Evolutionary conservation across 1,139 yeast genomes (phyloP).

Genomic region (Yamadazyma dendronema): DNA sequence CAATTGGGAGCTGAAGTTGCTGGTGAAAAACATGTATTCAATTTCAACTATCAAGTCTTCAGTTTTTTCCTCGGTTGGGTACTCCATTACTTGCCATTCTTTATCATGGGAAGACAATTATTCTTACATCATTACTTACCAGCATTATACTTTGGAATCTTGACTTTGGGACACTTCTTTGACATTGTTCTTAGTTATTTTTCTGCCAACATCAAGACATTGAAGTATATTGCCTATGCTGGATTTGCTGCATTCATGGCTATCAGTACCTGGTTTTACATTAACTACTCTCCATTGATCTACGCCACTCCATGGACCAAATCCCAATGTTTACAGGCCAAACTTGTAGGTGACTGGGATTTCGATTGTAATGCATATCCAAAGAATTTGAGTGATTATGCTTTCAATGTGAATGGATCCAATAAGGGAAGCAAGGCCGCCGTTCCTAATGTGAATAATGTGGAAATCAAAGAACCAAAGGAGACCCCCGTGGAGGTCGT

Average conservation of each 20-base stretch:
- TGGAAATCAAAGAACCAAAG: constrained; percentile 22
- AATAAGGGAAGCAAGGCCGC: constrained; percentile 8
- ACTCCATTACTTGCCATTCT: constrained; percentile 82
- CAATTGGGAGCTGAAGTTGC: constrained; percentile 60
- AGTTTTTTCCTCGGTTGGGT: constrained; percentile 79
- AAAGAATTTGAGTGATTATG: constrained; percentile 26
- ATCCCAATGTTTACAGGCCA: constrained; percentile 58
- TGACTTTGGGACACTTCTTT: constrained; percentile 79
- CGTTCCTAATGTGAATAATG: constrained; percentile 11
- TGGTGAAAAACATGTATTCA: constrained; percentile 54
- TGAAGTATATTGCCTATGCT: constrained; percentile 39
- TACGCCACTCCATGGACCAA: constrained; percentile 86
- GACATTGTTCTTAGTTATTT: constrained; percentile 52
- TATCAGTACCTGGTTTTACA: constrained; percentile 55
- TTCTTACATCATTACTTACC: constrained; percentile 93
- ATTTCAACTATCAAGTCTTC: constrained; percentile 70
- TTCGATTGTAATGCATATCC: constrained; percentile 70
- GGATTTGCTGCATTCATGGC: constrained; percentile 49
- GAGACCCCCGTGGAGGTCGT: constrained; percentile 19
- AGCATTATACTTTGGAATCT: constrained; percentile 82
- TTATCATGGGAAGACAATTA: constrained; percentile 90
- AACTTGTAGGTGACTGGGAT: constrained; percentile 73
- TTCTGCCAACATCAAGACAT: constrained; percentile 28
- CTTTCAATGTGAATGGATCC: constrained; percentile 10
- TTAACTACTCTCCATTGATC: constrained; percentile 67